Percentiles rank a stretch among this genome's conserved stretches.
Evolutionary conservation across 768 basidiomycete species (phyloP).

Genomic region (Mrakia frigida): DNA sequence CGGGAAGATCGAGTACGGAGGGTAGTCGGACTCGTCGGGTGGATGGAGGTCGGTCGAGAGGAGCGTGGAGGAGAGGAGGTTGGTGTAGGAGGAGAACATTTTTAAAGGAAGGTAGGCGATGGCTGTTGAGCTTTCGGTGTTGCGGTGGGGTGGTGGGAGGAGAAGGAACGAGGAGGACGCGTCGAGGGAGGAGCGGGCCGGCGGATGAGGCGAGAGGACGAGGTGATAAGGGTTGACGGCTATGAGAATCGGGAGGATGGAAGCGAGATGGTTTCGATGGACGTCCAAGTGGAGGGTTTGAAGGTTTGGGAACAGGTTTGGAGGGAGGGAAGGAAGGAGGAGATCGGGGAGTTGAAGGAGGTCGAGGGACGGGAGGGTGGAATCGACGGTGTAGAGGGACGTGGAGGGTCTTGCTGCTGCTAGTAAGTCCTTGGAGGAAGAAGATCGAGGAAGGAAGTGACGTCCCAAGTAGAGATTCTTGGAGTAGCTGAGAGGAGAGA

Average conservation of each 20-base stretch:
- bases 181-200: background rate
- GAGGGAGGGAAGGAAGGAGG: conserved; percentile 13
- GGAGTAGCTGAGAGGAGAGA: background rate
- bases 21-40: background rate
- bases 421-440: no score
- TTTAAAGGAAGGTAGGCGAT: conserved; percentile 9
- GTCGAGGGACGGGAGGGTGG: background rate
- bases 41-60: conserved; percentile 4
- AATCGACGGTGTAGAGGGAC: background rate
- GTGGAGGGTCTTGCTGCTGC: background rate
- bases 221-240: background rate
- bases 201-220: background rate
- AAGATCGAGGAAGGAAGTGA: background rate
- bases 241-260: conserved; percentile 18
- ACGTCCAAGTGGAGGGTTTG: conserved; percentile 3
- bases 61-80: background rate
- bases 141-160: background rate
- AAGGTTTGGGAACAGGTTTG: background rate
- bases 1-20: background rate
- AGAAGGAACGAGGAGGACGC: background rate
- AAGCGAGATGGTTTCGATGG: background rate
- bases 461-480: background rate
- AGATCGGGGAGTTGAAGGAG: background rate
- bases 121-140: background rate
- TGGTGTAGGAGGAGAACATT: background rate